These are phyloP conservation scores for Trametes meyenii DNA, from an alignment of 768 basidiomycete species.

Conservation along the genomic window DNA sequence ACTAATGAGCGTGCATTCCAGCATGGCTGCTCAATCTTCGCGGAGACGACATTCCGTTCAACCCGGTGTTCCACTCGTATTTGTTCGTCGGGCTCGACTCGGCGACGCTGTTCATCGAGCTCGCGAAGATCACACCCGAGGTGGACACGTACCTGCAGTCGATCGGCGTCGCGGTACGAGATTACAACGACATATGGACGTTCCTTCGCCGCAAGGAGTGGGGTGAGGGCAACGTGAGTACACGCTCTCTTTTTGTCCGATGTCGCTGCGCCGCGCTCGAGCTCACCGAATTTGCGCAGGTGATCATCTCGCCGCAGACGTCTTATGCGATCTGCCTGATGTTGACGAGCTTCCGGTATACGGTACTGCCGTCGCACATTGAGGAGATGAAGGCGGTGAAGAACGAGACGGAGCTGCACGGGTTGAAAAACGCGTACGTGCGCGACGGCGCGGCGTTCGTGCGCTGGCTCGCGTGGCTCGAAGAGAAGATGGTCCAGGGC, in stretches of 20 bases:
- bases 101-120: conserved; percentile 79
- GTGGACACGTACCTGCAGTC: conserved; percentile 59
- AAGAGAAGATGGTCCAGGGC: conserved; percentile 72
- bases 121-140: conserved; percentile 60
- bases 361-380: conserved; percentile 67
- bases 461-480: conserved; percentile 90
- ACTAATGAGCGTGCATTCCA: conserved; percentile 30
- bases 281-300: conserved; percentile 34
- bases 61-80: conserved; percentile 91
- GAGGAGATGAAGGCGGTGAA: conserved; percentile 86
- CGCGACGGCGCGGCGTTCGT: conserved; percentile 88
- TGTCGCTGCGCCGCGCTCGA: no score
- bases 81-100: conserved; percentile 66
- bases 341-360: conserved; percentile 82
- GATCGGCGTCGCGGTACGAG: conserved; percentile 57
- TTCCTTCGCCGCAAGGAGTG: conserved; percentile 75
- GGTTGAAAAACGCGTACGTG: conserved; percentile 81
- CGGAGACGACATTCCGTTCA: conserved; percentile 88
- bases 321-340: conserved; percentile 85
- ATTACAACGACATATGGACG: conserved; percentile 80
- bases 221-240: conserved; percentile 75
- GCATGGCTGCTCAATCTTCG: conserved; percentile 91
- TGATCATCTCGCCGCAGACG: conserved; percentile 72
- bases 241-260: neutral
- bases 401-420: conserved; percentile 84